Percentiles rank a stretch among this genome's conserved stretches.
These are phyloP conservation scores for Erythrobasidium hasegawianum DNA, from an alignment of 1,284 basidiomycete species.

Conservation along the genomic window DNA sequence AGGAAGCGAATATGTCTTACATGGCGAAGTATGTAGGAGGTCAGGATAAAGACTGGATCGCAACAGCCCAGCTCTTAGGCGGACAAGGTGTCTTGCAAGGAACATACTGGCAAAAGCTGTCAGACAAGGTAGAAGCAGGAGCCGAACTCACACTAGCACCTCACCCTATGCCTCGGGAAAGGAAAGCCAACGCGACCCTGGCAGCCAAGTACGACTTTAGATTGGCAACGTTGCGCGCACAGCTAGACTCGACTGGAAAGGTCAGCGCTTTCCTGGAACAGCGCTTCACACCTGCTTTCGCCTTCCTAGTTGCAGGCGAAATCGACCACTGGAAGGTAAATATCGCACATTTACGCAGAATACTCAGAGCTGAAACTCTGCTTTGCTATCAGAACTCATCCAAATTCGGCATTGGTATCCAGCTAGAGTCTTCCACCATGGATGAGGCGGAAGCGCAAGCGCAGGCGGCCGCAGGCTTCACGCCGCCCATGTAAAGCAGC, in stretches of 20 bases:
- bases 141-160: slow-evolving; percentile 85
- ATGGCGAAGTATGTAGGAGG: slow-evolving; percentile 32
- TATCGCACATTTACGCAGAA: slow-evolving; percentile 16
- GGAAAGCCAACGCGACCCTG: slow-evolving; percentile 87
- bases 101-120: slow-evolving; percentile 94
- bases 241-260: slow-evolving; percentile 88
- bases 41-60: slow-evolving; percentile 72
- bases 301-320: slow-evolving; percentile 91
- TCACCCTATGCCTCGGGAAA: slow-evolving; percentile 61
- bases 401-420: slow-evolving; percentile 92
- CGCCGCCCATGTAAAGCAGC: slow-evolving; percentile 19
- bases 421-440: slow-evolving; percentile 64
- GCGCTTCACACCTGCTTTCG: slow-evolving; percentile 88
- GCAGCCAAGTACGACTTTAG: slow-evolving; percentile 97
- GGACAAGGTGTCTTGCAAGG: slow-evolving; percentile 73
- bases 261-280: slow-evolving; percentile 93
- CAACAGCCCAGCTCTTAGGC: slow-evolving; percentile 85
- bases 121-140: slow-evolving; percentile 97
- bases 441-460: slow-evolving; percentile 35
- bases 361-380: slow-evolving; percentile 3
- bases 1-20: slow-evolving; percentile 72
- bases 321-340: slow-evolving; percentile 95
- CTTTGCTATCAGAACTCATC: slow-evolving; percentile 65
- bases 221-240: slow-evolving; percentile 85
- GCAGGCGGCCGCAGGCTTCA: slow-evolving; percentile 22